phyloP scores from a whole-genome alignment of 2,329 filamentous ascomycete species.

The Penicillium sp. region DNA sequence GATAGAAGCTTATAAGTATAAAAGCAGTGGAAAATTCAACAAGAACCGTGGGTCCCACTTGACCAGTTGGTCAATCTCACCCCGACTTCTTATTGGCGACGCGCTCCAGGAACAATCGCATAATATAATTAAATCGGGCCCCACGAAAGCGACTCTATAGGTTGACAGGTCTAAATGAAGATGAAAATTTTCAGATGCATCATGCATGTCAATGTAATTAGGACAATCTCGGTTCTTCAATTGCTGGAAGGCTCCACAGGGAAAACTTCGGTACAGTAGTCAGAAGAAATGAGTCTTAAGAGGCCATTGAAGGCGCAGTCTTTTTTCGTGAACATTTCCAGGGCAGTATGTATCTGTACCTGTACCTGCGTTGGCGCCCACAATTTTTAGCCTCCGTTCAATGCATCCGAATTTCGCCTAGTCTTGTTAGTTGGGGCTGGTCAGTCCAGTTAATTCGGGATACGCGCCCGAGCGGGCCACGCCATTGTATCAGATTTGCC shows the following conservation, averaged over 20 bases:
- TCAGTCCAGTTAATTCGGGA: neutral
- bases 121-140: neutral
- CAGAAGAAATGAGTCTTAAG: neutral
- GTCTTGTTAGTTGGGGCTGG: neutral
- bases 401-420: slow-evolving; percentile 3
- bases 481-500: slow-evolving; percentile 6
- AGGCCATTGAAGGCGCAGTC: neutral
- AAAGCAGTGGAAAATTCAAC: neutral
- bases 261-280: neutral
- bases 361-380: neutral
- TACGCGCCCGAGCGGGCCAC: slow-evolving; percentile 8
- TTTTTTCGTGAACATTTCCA: too few relatives aligned
- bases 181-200: neutral
- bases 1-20: neutral
- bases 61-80: neutral
- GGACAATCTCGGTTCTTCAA: neutral
- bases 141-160: neutral
- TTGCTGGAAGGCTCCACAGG: neutral
- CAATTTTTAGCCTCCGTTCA: neutral
- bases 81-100: neutral
- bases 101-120: neutral
- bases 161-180: neutral
- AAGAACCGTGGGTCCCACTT: neutral
- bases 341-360: too few relatives aligned
- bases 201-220: neutral